A percentile compares a stretch with the other conserved stretches of the same genome.
phyloP scores from a whole-genome alignment of 257 asterid species.

The Nicotiana knightiana region DNA sequence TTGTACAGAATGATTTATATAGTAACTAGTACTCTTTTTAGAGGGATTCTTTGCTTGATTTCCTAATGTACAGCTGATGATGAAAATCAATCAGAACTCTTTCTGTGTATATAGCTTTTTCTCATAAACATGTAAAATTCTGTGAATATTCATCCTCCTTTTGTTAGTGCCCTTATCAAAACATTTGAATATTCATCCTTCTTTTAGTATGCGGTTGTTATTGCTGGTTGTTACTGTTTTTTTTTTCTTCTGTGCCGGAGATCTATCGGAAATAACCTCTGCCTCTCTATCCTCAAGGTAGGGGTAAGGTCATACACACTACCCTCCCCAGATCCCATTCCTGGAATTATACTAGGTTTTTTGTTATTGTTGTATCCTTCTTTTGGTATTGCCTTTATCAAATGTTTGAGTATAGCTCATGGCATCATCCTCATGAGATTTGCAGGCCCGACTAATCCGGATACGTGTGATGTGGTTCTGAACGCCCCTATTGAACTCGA shows the following conservation, averaged over 20 bases:
- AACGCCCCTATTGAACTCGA: too few relatives aligned
- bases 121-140: slow-evolving; percentile 3
- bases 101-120: not conserved
- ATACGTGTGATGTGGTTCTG: too few relatives aligned
- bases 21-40: slow-evolving; percentile 12
- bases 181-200: too few relatives aligned
- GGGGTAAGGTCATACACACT: too few relatives aligned
- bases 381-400: not conserved
- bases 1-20: slow-evolving; percentile 41
- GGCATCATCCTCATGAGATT: too few relatives aligned
- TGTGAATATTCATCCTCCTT: slow-evolving; percentile 5
- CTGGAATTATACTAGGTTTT: too few relatives aligned
- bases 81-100: slow-evolving; percentile 8
- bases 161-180: not conserved
- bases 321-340: too few relatives aligned
- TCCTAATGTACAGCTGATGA: slow-evolving; percentile 11
- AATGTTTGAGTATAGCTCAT: not conserved
- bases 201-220: too few relatives aligned
- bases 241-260: too few relatives aligned
- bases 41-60: slow-evolving; percentile 21
- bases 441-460: not conserved
- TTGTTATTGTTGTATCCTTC: not conserved
- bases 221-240: too few relatives aligned
- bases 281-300: too few relatives aligned
- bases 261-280: too few relatives aligned